phyloP scores from a whole-genome alignment of 2,329 filamentous ascomycete genomes.

The Venturia asperata region DNA sequence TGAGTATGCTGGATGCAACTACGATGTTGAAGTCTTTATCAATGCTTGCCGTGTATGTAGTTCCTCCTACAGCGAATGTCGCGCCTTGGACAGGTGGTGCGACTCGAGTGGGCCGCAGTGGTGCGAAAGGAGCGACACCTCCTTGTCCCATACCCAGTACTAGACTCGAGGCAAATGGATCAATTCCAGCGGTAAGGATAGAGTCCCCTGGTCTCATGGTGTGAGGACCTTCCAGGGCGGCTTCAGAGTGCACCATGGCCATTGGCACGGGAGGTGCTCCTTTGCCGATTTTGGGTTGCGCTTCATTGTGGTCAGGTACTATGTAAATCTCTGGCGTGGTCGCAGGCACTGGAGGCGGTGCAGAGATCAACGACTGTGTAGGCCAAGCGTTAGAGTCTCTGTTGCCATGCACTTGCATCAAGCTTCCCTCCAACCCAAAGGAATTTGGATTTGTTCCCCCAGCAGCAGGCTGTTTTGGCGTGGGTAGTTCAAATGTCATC shows the following conservation, averaged over 20 bases:
- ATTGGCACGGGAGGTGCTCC: slow-evolving; percentile 4
- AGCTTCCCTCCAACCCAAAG: neutral
- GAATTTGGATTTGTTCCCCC: neutral
- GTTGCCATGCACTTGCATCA: neutral
- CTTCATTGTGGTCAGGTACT: neutral
- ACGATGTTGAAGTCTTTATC: slow-evolving; percentile 15
- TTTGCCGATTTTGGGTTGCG: neutral
- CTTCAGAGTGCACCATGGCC: slow-evolving; percentile 17
- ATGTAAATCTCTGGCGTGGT: neutral
- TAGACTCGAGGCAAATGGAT: neutral
- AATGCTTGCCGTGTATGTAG: slow-evolving; percentile 13
- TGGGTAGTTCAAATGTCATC: neutral
- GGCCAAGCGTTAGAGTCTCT: neutral
- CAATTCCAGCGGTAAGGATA: neutral
- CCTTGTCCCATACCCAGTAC: neutral
- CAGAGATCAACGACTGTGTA: neutral
- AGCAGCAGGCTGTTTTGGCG: neutral
- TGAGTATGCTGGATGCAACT: slow-evolving; percentile 8
- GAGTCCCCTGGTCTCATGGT: slow-evolving; percentile 12
- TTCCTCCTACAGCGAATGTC: slow-evolving; percentile 15
- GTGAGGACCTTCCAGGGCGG: slow-evolving; percentile 14
- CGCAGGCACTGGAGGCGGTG: neutral
- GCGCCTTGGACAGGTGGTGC: slow-evolving; percentile 13
- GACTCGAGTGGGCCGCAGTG: neutral
- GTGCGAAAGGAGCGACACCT: neutral